Evolutionary conservation across 345 rosid genomes (phyloP), one percentile per base, ranked within the genome.

Genomic region (Gossypium thurberi): DNA sequence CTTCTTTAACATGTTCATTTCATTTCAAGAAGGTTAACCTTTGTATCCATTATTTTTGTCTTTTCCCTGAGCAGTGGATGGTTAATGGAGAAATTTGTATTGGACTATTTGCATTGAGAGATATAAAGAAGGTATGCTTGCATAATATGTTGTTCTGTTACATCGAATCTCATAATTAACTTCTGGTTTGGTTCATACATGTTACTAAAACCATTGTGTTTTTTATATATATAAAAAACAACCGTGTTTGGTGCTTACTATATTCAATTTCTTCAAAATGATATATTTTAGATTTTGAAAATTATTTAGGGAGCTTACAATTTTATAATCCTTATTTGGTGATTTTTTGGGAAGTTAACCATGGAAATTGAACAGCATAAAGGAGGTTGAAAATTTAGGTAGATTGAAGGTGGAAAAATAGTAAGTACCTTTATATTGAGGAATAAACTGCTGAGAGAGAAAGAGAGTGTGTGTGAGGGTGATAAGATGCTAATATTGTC

Each of bases 81-180:
- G 98, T 95, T 77, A 92, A 95, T 80, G 99, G 99, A 78, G 99
- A 95, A 85, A 92, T 95, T 77, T 95, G 98, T 67, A 91, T 95
- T 58, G 99, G 99, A 70, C 78, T 95, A 72, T 95, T 95, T 87
- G 93, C 99, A 25, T 69, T 92, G 76, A 85, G 90, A 84, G 93
- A 90, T 78, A 91, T 95, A 67, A 89, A 85, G 78, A 83, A 89
- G 98, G 98, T 95, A 85, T 46, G 85, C 69, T 63, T 56, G 50
- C 67, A 62, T 43, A 56, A 3, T 64, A 10, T 23, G 13, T 44
- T 53, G 21, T 37, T 71, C 63, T 61, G 72, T 53, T 76, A 2
- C 12, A 9, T 18, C 21, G 21, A 4, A 62, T 62, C 12, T 33
- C 46, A 62, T 33, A 15, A 33, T 15, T 33, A 33, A 14, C 18